phyloP scores from a whole-genome alignment of 176 grass and related monocot genomes.

The Panicum miliaceum region DNA sequence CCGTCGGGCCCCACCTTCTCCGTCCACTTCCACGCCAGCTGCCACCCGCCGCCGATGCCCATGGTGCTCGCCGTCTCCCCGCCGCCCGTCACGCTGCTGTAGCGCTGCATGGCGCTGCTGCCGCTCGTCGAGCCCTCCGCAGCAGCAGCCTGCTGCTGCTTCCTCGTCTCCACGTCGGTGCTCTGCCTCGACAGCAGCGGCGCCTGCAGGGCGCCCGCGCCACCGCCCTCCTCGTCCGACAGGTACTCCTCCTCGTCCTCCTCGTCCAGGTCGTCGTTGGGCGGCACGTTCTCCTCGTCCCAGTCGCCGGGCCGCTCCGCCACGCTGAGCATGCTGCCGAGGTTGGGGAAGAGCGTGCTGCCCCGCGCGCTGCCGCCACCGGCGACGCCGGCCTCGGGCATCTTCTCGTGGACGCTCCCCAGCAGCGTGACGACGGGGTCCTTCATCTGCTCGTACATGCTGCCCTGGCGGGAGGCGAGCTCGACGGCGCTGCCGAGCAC shows the following conservation, averaged over 20 bases:
- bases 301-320: conserved; percentile 41
- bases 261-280: neutral
- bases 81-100: conserved; percentile 42
- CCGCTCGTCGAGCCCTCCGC: no score
- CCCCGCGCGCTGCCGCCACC: neutral
- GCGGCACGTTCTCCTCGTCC: conserved; percentile 63
- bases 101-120: conserved; percentile 24
- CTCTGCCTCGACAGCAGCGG: conserved; percentile 48
- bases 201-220: neutral
- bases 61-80: conserved; percentile 56
- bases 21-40: conserved; percentile 86
- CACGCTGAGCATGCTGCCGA: conserved; percentile 82
- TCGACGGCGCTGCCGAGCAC: conserved; percentile 48
- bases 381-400: conserved; percentile 14
- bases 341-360: conserved; percentile 76
- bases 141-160: neutral
- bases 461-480: conserved; percentile 51
- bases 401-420: conserved; percentile 80
- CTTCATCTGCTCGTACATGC: conserved; percentile 69
- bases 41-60: conserved; percentile 93
- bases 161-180: conserved; percentile 30
- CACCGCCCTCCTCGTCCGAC: neutral
- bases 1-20: conserved; percentile 57
- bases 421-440: conserved; percentile 79
- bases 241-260: conserved; percentile 33